These are phyloP conservation scores for Gaultheria prostrata DNA, from an alignment of 148 eudicot species.

Conservation along the genomic window DNA sequence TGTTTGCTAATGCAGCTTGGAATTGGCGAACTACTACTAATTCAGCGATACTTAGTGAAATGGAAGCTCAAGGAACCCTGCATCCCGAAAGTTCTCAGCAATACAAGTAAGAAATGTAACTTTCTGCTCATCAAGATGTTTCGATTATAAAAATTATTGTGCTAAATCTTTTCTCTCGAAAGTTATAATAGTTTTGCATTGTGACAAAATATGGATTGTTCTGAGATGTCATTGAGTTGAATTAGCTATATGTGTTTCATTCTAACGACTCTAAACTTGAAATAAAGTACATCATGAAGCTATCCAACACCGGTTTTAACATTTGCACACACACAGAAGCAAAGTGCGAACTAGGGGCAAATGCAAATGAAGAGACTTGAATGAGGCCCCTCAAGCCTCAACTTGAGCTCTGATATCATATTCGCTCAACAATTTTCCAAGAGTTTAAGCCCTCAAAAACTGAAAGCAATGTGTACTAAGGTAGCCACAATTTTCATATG, in stretches of 20 bases:
- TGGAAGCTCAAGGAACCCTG: conserved; percentile 42
- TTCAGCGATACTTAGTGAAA: conserved; percentile 31
- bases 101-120: conserved; percentile 38
- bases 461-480: too few species aligned
- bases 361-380: too few species aligned
- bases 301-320: background rate
- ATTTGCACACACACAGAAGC: too few species aligned
- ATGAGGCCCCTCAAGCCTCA: too few species aligned
- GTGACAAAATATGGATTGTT: background rate
- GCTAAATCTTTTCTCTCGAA: conserved; percentile 12
- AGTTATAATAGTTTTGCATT: background rate
- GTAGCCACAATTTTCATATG: background rate
- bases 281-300: too few species aligned
- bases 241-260: background rate
- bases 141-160: conserved; percentile 45
- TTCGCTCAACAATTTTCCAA: too few species aligned
- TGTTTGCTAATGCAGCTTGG: conserved; percentile 51
- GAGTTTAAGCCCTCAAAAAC: too few species aligned
- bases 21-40: conserved; percentile 43
- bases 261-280: background rate
- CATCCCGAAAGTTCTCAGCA: conserved; percentile 42
- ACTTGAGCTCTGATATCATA: too few species aligned
- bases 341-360: too few species aligned
- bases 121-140: conserved; percentile 4
- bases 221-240: background rate